Evolutionary conservation across 768 basidiomycete genomes (phyloP), one percentile per base, ranked within the genome.

Genomic region (Hortiboletus flavorubellus): DNA sequence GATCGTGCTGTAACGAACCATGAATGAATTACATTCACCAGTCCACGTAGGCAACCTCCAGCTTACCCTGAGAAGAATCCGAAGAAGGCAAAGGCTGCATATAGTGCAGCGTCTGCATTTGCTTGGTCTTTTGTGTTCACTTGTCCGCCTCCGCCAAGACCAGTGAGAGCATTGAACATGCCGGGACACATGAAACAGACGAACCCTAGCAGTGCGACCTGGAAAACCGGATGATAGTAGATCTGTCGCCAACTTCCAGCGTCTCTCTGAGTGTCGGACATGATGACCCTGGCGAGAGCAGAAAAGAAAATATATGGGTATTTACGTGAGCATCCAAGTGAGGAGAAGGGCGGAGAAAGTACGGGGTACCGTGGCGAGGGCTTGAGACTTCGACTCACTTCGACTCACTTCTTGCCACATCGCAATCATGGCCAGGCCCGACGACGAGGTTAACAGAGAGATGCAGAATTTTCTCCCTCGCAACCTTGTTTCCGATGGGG

Each of bases 71-170:
- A 77, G 54, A 87, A 86, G 75, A 88, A 87, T 4, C 80, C 82
- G 5, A 76, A 76, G 60, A 80, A 72, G 18, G 84, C 81, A 62
- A 86, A 85, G 8, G 79, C 80, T 1, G 82, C 68, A 58, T 92
- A 91, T 6, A 90, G 67, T 1, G 85, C 81, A 0, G 83, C 73
- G 60, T 82, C 89, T 4, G 87, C 78, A 62, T 91, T 89, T 10
- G 88, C 85, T 64, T 78, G 80, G 9, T 82, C 87, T 3, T 73
- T 76, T 4, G 79, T 50, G 61, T 88, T 84, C 41, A 89, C 64
- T 69, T 88, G 87, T 0, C 91, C 91, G 41, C 88, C 90, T 42
- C 80, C 90, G 5, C 92, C 91, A 43, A 94, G 77, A 34, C 91
- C 89, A 52, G 82, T 86, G 63, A 91, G 74, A 0, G 89, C 84